Percentiles rank a stretch among this genome's conserved stretches.
phyloP scores from a whole-genome alignment of 2,329 filamentous ascomycete genomes.

The Metarhizium robertsii region DNA sequence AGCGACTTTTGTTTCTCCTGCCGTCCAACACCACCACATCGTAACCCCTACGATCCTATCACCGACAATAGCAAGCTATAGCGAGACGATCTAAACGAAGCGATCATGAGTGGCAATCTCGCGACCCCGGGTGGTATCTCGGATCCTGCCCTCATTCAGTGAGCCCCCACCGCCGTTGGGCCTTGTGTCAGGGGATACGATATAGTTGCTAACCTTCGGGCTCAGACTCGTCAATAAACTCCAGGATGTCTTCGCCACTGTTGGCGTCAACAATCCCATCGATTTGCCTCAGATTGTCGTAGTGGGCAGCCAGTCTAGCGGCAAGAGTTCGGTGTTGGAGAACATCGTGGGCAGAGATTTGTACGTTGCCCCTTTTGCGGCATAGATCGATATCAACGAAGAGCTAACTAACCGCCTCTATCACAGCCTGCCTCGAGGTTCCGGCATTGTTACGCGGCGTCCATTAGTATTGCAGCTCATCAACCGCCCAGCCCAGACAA shows the following conservation, averaged over 20 bases:
- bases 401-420: slow-evolving; percentile 4
- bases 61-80: not conserved
- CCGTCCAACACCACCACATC: not conserved
- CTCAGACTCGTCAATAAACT: slow-evolving; percentile 88
- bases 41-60: not conserved
- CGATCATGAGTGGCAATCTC: slow-evolving; percentile 27
- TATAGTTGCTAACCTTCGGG: slow-evolving; percentile 3
- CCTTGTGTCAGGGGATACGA: not conserved
- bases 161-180: slow-evolving; percentile 11
- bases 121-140: slow-evolving; percentile 49
- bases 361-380: slow-evolving; percentile 45
- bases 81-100: slow-evolving; percentile 5
- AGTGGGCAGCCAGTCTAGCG: slow-evolving; percentile 96
- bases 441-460: slow-evolving; percentile 92
- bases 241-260: slow-evolving; percentile 97
- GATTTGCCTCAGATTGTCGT: slow-evolving; percentile 97
- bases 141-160: slow-evolving; percentile 59
- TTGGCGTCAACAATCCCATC: slow-evolving; percentile 98
- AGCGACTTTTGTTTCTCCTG: not conserved
- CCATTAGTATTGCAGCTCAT: slow-evolving; percentile 96
- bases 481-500: slow-evolving; percentile 70
- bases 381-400: not conserved
- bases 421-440: slow-evolving; percentile 82
- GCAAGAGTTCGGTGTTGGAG: slow-evolving; percentile 97
- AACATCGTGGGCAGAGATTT: slow-evolving; percentile 99